Base-by-base conservation (phyloP, 1,284 basidiomycete genomes). In the Heterobasidion irregulare region DNA sequence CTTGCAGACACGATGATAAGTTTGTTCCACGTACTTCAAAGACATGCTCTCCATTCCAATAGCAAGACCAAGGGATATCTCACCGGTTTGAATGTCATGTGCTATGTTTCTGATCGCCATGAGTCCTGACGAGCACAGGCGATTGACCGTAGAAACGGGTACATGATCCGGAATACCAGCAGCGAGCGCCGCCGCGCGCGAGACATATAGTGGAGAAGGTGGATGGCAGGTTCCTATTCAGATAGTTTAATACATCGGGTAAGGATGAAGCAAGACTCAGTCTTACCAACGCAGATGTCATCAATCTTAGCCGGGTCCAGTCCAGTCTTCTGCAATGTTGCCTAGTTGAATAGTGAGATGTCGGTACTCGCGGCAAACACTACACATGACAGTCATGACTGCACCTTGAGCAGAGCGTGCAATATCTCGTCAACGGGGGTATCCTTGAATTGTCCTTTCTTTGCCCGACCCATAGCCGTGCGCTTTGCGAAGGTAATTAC, bases 11-110 rank as follows among this genome's bases (percentile, higher is more conserved):
- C 50, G 38, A 48, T 35, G 50, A 33, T 8, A 10, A 38, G 15
- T 4, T 18, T 26, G 26, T 35, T 6, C 12, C 12, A 71, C 80
- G 61, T 58, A 89, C 89, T 90, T 86, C 57, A 82, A 69, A 44
- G 85, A 84, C 92, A 94, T 94, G 69, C 85, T 91, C 67, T 94
- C 92, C 16, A 83, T 84, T 16, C 90, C 92, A 41, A 86, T 77
- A 0, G 91, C 92, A 44, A 95, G 67, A 15, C 92, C 92, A 46
- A 94, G 74, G 56, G 79, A 84, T 53, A 75, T 82, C 65, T 84
- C 86, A 53, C 78, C 83, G 15, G 81, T 69, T 61, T 83, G 79
- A 57, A 94, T 90, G 35, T 84, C 78, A 68, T 94, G 86, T 1
- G 90, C 89, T 52, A 94, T 82, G 61, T 74, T 83, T 53, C 89